Base-by-base conservation (phyloP, 805 yeast genomes). In the Saccharomycopsis guyanensis region DNA sequence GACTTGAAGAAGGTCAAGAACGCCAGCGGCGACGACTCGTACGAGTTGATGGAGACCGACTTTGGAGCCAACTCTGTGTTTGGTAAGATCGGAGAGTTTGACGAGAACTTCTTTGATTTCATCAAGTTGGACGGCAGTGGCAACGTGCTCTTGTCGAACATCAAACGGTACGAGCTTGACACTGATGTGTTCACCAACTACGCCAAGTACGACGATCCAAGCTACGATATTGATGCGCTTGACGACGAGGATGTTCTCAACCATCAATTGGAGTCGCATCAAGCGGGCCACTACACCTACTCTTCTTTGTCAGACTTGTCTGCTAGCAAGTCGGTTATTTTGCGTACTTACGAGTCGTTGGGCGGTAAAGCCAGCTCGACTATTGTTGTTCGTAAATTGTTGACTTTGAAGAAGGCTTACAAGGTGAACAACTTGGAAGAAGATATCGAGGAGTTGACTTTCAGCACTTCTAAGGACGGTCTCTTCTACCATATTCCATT, bases 141-240 rank as follows among this genome's bases (percentile, higher is more conserved):
- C 5, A 76, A 80, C 50, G 66, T 91, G 46, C 72, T 89, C 4
- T 61, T 91, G 41, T 78, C 91, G 3, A 79, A 86, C 53, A 63
- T 93, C 41, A 93, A 93, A 65, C 75, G 97, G 56, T 88, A 86
- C 10, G 97, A 89, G 59, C 87, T 83, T 58, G 97, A 91, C 60
- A 68, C 60, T 25, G 79, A 71, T 39, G 71, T 76, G 37, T 68
- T 64, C 29, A 69, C 66, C 22, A 56, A 65, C 5, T 74, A 76
- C 43, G 62, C 40, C 10, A 13, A 18, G 5, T 23, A 13, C 29
- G 13, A 25, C 3, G 34, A 42, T 15, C 18, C 42, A 8, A 47
- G 47, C 18, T 37, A 47, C 5, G 3, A 24, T 4, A 22, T 25
- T 4, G 20, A 8, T 15, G 10, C 18, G 20, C 10, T 8, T 8